These are phyloP conservation scores for Bipolaris bicolor DNA, from an alignment of 2,329 filamentous ascomycete genomes.

Conservation along the genomic window DNA sequence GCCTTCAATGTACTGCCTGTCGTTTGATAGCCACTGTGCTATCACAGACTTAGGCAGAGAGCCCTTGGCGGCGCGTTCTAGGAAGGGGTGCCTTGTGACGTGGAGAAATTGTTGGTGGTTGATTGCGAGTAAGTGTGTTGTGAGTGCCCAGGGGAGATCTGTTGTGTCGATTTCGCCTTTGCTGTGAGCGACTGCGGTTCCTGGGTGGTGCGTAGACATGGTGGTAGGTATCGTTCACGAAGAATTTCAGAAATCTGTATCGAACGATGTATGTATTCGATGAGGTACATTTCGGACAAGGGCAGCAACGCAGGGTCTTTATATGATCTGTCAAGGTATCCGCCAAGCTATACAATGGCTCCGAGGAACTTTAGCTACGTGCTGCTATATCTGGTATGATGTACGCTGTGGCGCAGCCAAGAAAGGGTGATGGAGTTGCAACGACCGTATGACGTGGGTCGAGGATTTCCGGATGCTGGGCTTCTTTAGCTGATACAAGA, in stretches of 20 bases:
- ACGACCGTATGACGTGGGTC: constrained; percentile 24
- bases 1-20: constrained; percentile 42
- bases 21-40: constrained; percentile 45
- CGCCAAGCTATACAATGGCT: constrained; percentile 16
- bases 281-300: constrained; percentile 18
- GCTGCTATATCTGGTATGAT: constrained; percentile 18
- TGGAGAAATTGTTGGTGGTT: constrained; percentile 35
- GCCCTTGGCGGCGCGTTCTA: constrained; percentile 38
- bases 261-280: constrained; percentile 24
- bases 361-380: constrained; percentile 12
- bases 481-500: constrained; percentile 3
- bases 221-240: constrained; percentile 17
- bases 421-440: constrained; percentile 12
- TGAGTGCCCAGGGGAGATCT: constrained; percentile 35
- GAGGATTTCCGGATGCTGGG: constrained; percentile 1
- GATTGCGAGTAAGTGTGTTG: constrained; percentile 40
- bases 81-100: constrained; percentile 41
- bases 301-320: constrained; percentile 6
- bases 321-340: constrained; percentile 5
- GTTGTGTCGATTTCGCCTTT: constrained; percentile 23
- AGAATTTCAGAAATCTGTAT: constrained; percentile 22
- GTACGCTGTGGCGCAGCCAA: constrained; percentile 14
- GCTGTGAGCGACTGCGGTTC: constrained; percentile 22
- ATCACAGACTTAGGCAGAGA: constrained; percentile 38
- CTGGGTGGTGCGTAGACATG: constrained; percentile 28